Conservation (phyloP, 106 monocot genomes). For the Dioscorea zingiberensis region DNA sequence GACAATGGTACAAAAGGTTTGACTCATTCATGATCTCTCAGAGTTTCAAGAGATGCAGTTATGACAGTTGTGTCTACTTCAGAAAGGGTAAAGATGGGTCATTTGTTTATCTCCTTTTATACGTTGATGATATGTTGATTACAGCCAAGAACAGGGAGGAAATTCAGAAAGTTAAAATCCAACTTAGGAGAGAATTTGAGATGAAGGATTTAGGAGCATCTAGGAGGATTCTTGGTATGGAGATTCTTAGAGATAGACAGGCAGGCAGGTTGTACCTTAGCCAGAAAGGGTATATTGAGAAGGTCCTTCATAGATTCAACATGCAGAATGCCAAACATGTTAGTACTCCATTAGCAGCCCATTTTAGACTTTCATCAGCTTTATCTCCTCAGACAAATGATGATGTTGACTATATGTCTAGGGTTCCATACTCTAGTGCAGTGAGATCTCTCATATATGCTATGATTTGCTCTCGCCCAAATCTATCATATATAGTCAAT, state of each 20-base stretch:
- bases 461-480: conserved; percentile 4
- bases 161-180: no score
- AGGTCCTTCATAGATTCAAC: neutral
- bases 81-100: neutral
- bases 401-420: neutral
- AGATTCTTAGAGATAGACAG: neutral
- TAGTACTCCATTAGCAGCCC: conserved; percentile 1
- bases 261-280: neutral
- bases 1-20: conserved; percentile 5
- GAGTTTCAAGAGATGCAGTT: neutral
- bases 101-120: neutral
- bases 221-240: conserved; percentile 2
- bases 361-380: conserved; percentile 1
- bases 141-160: no score
- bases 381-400: neutral
- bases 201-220: neutral
- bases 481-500: conserved; percentile 6
- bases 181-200: no score
- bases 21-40: neutral
- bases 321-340: neutral
- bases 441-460: conserved; percentile 1
- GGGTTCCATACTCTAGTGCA: neutral
- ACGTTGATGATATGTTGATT: no score
- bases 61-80: conserved; percentile 2
- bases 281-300: neutral